Evolutionary conservation across 2,329 filamentous ascomycete genomes (phyloP).

Genomic region (Pseudogymnoascus pannorum): DNA sequence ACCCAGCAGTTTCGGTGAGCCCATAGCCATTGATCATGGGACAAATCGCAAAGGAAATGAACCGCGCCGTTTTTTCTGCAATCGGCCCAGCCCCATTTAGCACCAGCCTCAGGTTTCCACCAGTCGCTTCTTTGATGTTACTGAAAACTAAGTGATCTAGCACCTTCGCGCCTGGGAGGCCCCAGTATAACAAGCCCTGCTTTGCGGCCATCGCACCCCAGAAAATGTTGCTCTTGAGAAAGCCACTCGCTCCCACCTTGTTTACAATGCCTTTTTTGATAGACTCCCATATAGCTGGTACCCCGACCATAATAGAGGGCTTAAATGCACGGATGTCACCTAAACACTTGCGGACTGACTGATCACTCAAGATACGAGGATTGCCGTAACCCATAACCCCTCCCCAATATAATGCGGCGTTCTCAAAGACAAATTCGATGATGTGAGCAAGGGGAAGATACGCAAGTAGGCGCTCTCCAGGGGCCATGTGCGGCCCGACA

Average conservation of each 20-base stretch:
- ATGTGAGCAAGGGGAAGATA: slow-evolving; percentile 95
- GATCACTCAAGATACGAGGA: slow-evolving; percentile 79
- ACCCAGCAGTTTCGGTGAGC: slow-evolving; percentile 80
- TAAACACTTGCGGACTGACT: slow-evolving; percentile 78
- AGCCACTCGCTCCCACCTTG: slow-evolving; percentile 65
- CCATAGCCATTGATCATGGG: slow-evolving; percentile 95
- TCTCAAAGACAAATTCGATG: slow-evolving; percentile 93
- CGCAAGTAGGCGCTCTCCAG: slow-evolving; percentile 72
- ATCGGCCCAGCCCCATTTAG: slow-evolving; percentile 94
- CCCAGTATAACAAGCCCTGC: slow-evolving; percentile 47
- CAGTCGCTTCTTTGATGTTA: slow-evolving; percentile 84
- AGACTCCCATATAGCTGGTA: slow-evolving; percentile 95
- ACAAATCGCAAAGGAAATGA: slow-evolving; percentile 85
- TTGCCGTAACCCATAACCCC: slow-evolving; percentile 91
- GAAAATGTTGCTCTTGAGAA: slow-evolving; percentile 72
- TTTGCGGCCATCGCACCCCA: slow-evolving; percentile 57
- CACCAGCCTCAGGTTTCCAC: slow-evolving; percentile 78
- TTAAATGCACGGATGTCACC: slow-evolving; percentile 90
- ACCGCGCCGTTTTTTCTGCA: slow-evolving; percentile 77
- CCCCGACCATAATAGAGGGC: slow-evolving; percentile 85
- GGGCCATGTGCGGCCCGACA: slow-evolving; percentile 70
- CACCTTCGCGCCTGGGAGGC: slow-evolving; percentile 58
- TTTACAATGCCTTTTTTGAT: slow-evolving; percentile 86
- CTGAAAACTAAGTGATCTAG: slow-evolving; percentile 83
- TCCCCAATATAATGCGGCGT: slow-evolving; percentile 80